Evolutionary conservation across 2,329 filamentous ascomycete genomes (phyloP).

Genomic region (Lachnellula cervina): DNA sequence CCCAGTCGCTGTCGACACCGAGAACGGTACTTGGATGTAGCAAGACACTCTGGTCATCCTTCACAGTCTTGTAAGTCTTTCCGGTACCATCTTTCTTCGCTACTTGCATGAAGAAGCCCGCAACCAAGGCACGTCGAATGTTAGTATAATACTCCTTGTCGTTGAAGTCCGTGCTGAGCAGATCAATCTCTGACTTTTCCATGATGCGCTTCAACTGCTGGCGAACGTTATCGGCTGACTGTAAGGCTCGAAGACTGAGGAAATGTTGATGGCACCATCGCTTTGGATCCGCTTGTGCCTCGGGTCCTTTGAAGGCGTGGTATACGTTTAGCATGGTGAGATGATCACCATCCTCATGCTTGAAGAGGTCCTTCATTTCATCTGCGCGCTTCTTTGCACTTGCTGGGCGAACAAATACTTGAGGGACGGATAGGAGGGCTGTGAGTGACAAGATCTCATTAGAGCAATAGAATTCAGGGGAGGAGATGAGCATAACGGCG

Average conservation of each 20-base stretch:
- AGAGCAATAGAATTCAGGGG: slow-evolving; percentile 96
- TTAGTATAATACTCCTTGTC: slow-evolving; percentile 98
- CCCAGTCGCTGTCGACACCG: slow-evolving; percentile 87
- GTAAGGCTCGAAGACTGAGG: slow-evolving; percentile 79
- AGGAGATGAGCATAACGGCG: slow-evolving; percentile 96
- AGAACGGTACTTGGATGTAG: slow-evolving; percentile 92
- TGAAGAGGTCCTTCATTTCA: slow-evolving; percentile 94
- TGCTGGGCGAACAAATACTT: slow-evolving; percentile 86
- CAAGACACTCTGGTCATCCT: slow-evolving; percentile 91
- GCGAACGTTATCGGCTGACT: slow-evolving; percentile 91
- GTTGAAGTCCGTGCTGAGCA: slow-evolving; percentile 84
- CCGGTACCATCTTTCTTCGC: slow-evolving; percentile 85
- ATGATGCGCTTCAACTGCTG: slow-evolving; percentile 91
- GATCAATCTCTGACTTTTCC: slow-evolving; percentile 83
- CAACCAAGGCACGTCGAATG: slow-evolving; percentile 84
- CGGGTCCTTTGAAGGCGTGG: slow-evolving; percentile 84
- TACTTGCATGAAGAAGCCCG: slow-evolving; percentile 99
- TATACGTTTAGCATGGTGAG: slow-evolving; percentile 96
- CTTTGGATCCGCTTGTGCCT: slow-evolving; percentile 67
- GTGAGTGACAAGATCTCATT: slow-evolving; percentile 97
- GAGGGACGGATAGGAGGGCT: slow-evolving; percentile 86
- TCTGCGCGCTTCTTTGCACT: slow-evolving; percentile 85
- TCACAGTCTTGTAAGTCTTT: slow-evolving; percentile 92
- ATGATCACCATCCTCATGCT: slow-evolving; percentile 90
- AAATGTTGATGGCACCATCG: slow-evolving; percentile 98